These are phyloP conservation scores for Inga oerstediana DNA, from an alignment of 306 rosid species.

Conservation along the genomic window DNA sequence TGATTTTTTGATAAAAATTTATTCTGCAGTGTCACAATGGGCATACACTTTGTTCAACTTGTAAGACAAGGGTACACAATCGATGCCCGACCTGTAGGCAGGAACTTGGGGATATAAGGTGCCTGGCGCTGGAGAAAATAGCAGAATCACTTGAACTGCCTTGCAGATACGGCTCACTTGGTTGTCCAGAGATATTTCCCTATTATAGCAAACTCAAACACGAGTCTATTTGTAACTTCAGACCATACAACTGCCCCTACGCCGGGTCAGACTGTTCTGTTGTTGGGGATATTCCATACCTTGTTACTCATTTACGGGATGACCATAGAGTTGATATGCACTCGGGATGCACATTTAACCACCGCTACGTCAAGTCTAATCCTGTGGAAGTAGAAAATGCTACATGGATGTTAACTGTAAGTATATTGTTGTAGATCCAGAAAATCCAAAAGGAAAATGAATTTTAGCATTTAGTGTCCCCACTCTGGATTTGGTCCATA, in stretches of 20 bases:
- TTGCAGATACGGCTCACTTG: conserved; percentile 58
- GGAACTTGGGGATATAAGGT: conserved; percentile 73
- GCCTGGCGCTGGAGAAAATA: conserved; percentile 67
- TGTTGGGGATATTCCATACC: conserved; percentile 59
- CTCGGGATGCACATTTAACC: conserved; percentile 69
- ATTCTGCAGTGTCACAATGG: conserved; percentile 69
- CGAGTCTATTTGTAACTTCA: conserved; percentile 59
- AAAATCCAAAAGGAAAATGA: not conserved
- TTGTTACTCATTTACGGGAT: conserved; percentile 62
- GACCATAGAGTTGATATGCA: conserved; percentile 76
- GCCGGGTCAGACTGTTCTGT: conserved; percentile 69
- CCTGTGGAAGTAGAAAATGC: conserved; percentile 78
- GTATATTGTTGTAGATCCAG: conserved; percentile 28
- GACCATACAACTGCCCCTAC: conserved; percentile 72
- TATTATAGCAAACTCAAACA: conserved; percentile 73
- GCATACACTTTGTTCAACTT: conserved; percentile 70
- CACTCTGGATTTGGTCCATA: not conserved
- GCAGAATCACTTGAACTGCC: conserved; percentile 73
- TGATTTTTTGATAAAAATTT: not conserved
- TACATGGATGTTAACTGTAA: conserved; percentile 76
- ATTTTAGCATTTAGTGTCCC: not conserved
- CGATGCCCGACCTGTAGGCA: conserved; percentile 71
- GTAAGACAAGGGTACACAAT: conserved; percentile 67
- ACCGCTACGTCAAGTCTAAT: conserved; percentile 70
- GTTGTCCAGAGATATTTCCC: conserved; percentile 71